These are phyloP conservation scores for Acer negundo DNA, from an alignment of 345 rosid species.

Conservation along the genomic window DNA sequence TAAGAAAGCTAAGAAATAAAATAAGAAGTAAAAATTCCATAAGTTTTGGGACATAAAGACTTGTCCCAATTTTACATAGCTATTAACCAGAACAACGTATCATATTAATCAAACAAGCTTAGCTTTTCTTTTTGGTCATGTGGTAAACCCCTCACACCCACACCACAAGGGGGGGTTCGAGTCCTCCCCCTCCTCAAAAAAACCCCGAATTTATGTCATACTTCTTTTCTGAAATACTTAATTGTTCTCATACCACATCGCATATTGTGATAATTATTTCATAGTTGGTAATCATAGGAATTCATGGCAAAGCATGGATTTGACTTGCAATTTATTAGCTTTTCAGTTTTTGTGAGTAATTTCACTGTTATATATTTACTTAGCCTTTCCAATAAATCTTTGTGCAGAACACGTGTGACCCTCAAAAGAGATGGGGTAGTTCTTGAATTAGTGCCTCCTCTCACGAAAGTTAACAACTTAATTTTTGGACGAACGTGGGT, in stretches of 20 bases:
- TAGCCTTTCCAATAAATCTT: slow-evolving; percentile 12
- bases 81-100: not conserved
- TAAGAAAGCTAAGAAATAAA: not conserved
- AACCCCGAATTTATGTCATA: too few species aligned
- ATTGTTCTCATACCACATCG: not conserved
- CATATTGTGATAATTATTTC: not conserved
- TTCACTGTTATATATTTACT: not conserved
- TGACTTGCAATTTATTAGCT: not conserved
- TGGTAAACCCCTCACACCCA: too few species aligned
- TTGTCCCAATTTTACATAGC: not conserved
- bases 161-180: too few species aligned
- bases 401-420: slow-evolving; percentile 68
- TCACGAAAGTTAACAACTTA: slow-evolving; percentile 71
- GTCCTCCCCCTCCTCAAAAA: too few species aligned
- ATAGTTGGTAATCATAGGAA: not conserved
- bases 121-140: not conserved
- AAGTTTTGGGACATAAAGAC: not conserved
- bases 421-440: slow-evolving; percentile 75
- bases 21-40: not conserved
- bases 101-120: not conserved
- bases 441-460: slow-evolving; percentile 83
- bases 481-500: slow-evolving; percentile 87
- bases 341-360: not conserved
- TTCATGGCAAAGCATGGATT: not conserved
- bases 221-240: not conserved